Percentiles rank a stretch among this genome's conserved stretches.
phyloP scores from a whole-genome alignment of 768 basidiomycete species.

The Podaxis sp. region DNA sequence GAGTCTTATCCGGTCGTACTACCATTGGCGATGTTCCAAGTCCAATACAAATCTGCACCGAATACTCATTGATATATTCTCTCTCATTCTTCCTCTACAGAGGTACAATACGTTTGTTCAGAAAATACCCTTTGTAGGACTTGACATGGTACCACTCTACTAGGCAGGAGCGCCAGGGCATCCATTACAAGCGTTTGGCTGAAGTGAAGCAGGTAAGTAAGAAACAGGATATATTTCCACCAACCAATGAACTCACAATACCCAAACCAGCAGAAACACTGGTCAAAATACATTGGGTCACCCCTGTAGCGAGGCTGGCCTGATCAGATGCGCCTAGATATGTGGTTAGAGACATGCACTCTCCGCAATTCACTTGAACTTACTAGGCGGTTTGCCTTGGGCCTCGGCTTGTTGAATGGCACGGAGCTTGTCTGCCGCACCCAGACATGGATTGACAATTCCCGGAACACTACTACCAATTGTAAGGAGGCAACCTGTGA shows the following conservation, averaged over 20 bases:
- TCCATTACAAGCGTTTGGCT: neutral
- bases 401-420: neutral
- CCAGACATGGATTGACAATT: neutral
- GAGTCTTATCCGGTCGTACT: too few relatives aligned
- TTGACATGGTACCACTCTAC: neutral
- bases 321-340: neutral
- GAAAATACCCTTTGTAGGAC: too few relatives aligned
- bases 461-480: neutral
- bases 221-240: too few relatives aligned
- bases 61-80: neutral
- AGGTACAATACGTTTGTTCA: neutral
- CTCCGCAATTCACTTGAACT: neutral
- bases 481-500: neutral
- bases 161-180: neutral
- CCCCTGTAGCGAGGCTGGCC: neutral
- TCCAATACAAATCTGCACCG: too few relatives aligned
- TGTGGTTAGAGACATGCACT: neutral
- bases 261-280: neutral
- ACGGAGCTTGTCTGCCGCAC: neutral
- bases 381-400: neutral
- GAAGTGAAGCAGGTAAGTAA: too few relatives aligned
- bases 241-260: neutral
- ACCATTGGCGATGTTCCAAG: too few relatives aligned
- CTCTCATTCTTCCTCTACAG: neutral
- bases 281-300: neutral